phyloP scores from a whole-genome alignment of 1,284 basidiomycete species.

The Cryptococcus neoformans region DNA sequence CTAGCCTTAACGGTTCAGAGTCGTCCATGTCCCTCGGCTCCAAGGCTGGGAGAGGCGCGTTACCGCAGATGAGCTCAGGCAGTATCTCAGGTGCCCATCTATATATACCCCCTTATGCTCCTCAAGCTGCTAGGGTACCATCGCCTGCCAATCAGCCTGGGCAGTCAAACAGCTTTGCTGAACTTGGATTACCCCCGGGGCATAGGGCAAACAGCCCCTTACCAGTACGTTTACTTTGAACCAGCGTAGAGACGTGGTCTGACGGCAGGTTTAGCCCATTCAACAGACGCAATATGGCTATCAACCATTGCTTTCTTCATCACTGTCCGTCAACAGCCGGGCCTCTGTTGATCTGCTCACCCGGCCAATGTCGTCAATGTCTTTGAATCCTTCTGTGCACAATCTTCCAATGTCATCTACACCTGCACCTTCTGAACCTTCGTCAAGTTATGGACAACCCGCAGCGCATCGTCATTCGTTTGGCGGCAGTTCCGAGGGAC shows the following conservation, averaged over 20 bases:
- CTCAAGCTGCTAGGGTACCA: constrained; percentile 2
- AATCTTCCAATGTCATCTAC: constrained; percentile 18
- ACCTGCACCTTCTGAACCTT: constrained; percentile 11
- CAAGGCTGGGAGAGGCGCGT: not conserved
- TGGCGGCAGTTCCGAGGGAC: constrained; percentile 24
- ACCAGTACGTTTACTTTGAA: constrained; percentile 13
- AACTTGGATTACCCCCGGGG: constrained; percentile 38
- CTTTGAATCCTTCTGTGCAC: constrained; percentile 24
- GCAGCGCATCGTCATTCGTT: constrained; percentile 37
- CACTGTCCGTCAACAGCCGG: constrained; percentile 4
- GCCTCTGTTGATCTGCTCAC: constrained; percentile 29
- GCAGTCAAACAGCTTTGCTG: constrained; percentile 30
- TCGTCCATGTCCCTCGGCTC: not conserved
- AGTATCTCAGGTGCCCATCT: constrained; percentile 44
- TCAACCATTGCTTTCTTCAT: constrained; percentile 12
- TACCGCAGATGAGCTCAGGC: constrained; percentile 20
- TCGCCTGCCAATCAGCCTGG: constrained; percentile 5
- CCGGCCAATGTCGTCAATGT: constrained; percentile 37
- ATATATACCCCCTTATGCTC: constrained; percentile 38
- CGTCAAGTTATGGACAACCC: constrained; percentile 5
- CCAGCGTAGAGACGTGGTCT: not conserved
- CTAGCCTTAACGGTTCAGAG: not conserved
- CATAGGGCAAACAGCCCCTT: constrained; percentile 18
- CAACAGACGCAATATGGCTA: constrained; percentile 17
- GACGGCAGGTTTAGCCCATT: not conserved